A percentile compares a stretch with the other conserved stretches of the same genome.
Conservation (phyloP, 139 green algal species). For the Volvox reticuliferus region DNA sequence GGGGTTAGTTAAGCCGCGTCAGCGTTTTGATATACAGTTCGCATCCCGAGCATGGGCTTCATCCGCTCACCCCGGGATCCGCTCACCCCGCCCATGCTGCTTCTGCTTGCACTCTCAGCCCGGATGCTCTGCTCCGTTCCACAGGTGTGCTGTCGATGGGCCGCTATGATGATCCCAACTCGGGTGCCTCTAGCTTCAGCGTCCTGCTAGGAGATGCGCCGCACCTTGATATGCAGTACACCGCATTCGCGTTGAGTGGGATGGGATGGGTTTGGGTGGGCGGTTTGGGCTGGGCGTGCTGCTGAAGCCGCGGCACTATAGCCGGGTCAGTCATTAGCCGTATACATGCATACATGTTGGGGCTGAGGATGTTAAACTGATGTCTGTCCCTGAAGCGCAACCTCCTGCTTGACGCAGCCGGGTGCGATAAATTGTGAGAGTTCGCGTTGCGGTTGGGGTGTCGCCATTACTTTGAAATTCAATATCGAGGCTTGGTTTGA, state of each 20-base stretch:
- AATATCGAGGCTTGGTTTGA: no score
- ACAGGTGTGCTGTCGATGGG: conserved; percentile 88
- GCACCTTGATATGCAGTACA: conserved; percentile 90
- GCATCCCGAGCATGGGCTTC: no score
- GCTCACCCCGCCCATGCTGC: neutral
- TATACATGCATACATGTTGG: no score
- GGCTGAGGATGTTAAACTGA: no score
- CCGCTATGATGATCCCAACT: conserved; percentile 86
- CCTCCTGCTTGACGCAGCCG: no score
- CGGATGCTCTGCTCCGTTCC: neutral
- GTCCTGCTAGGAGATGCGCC: conserved; percentile 87
- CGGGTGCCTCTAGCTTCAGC: conserved; percentile 84
- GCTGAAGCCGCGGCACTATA: neutral
- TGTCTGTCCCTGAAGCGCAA: no score
- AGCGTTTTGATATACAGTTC: no score
- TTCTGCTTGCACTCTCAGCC: neutral
- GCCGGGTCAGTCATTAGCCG: no score
- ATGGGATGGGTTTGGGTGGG: neutral
- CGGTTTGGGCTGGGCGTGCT: neutral
- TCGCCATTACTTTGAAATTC: no score
- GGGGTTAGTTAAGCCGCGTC: no score
- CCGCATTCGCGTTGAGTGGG: conserved; percentile 68
- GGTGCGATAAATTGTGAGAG: no score
- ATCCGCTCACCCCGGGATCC: neutral
- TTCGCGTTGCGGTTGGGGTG: no score